Conservation (phyloP, 2,329 filamentous ascomycete genomes). For the Drechslera avenae region DNA sequence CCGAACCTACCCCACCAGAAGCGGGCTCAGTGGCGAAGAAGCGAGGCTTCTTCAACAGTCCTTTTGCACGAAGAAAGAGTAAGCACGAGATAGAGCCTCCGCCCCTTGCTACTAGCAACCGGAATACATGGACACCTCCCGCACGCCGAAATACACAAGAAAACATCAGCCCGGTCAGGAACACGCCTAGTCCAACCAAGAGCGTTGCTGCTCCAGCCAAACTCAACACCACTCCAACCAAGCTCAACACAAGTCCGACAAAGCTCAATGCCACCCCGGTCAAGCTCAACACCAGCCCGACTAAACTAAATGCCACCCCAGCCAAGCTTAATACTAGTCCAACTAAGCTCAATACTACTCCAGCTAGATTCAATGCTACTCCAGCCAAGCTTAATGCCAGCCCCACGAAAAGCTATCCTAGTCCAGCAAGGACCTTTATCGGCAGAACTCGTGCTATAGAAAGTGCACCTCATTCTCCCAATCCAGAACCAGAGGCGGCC, state of each 20-base stretch:
- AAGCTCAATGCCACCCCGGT: too few relatives aligned
- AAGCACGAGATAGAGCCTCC: conserved; percentile 72
- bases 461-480: conserved; percentile 48
- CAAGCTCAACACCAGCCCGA: too few relatives aligned
- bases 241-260: too few relatives aligned
- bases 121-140: conserved; percentile 61
- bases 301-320: too few relatives aligned
- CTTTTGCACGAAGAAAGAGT: conserved; percentile 87
- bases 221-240: too few relatives aligned
- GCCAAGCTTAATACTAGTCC: too few relatives aligned
- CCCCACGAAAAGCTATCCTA: conserved; percentile 49
- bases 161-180: conserved; percentile 48
- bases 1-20: conserved; percentile 34
- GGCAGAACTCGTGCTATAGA: conserved; percentile 37
- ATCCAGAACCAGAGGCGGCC: conserved; percentile 79
- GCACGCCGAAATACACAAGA: conserved; percentile 47
- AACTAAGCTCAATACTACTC: too few relatives aligned
- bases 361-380: too few relatives aligned
- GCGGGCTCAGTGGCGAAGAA: conserved; percentile 65
- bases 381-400: neutral
- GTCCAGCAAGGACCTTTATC: conserved; percentile 2
- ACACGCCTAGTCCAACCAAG: conserved; percentile 21
- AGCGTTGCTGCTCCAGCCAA: too few relatives aligned
- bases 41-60: conserved; percentile 91
- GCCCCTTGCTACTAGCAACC: conserved; percentile 47